A percentile compares a stretch with the other conserved stretches of the same genome.
Conservation (phyloP, 1,284 basidiomycete genomes). For the Cystobasidiaceae sp. region DNA sequence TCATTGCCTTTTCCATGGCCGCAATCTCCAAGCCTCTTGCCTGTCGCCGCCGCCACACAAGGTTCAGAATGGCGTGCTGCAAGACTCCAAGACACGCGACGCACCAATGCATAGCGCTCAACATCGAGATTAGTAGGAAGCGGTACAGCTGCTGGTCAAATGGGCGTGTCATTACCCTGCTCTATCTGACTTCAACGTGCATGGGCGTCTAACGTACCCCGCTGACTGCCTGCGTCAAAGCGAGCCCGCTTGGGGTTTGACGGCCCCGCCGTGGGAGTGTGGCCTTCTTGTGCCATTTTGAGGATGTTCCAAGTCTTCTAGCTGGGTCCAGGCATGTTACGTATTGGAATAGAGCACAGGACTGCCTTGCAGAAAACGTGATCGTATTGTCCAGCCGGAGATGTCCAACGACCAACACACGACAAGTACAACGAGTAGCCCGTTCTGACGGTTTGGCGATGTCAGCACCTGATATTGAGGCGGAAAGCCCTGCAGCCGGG, state of each 20-base stretch:
- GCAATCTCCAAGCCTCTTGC: constrained; percentile 77
- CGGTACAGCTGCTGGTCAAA: no score
- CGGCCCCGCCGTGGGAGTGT: not conserved
- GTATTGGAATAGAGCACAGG: no score
- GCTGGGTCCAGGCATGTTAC: no score
- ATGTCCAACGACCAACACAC: no score
- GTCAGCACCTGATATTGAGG: no score
- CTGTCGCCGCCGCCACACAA: constrained; percentile 48
- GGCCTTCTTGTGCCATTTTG: not conserved
- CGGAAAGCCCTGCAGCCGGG: not conserved
- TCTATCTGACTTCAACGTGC: not conserved
- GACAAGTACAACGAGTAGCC: no score
- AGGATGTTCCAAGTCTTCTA: no score
- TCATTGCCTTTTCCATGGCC: constrained; percentile 79
- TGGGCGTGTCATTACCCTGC: no score
- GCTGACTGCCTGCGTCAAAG: not conserved
- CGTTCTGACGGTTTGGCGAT: no score
- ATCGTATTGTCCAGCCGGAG: no score
- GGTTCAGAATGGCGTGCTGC: no score
- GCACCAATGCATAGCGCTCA: constrained; percentile 76
- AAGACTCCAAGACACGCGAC: constrained; percentile 51
- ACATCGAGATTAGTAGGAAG: constrained; percentile 73
- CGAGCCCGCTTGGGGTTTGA: constrained; percentile 3
- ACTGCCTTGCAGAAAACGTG: no score
- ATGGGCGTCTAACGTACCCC: not conserved